These are phyloP conservation scores for Striga hermonthica DNA, from an alignment of 305 asterid genomes.

Conservation along the genomic window DNA sequence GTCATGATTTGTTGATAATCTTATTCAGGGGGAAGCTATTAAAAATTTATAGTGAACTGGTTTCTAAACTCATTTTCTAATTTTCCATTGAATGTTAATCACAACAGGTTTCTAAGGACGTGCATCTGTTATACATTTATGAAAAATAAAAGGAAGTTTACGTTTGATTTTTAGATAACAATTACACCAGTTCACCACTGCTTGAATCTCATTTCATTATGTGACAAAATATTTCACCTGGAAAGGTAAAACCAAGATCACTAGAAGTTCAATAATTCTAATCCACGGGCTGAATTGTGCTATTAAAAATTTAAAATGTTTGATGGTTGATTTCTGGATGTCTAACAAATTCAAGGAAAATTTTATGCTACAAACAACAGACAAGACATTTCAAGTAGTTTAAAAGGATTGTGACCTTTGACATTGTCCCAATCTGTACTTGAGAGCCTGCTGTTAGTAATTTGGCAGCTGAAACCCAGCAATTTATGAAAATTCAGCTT, in stretches of 20 bases:
- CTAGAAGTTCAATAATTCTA: background rate
- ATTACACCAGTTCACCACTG: constrained; percentile 14
- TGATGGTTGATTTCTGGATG: background rate
- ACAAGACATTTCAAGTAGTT: constrained; percentile 17
- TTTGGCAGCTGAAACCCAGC: constrained; percentile 70
- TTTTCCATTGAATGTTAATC: no score
- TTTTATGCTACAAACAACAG: constrained; percentile 20
- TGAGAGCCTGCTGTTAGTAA: constrained; percentile 46
- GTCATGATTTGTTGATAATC: no score
- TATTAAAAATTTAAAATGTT: no score
- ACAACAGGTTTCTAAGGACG: constrained; percentile 6
- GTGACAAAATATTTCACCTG: background rate
- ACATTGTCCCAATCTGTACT: constrained; percentile 48
- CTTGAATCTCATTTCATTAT: background rate
- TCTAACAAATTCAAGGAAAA: background rate
- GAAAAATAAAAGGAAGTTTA: background rate
- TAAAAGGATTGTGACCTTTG: constrained; percentile 47
- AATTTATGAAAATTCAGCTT: constrained; percentile 85
- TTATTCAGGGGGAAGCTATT: no score
- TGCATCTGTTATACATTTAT: background rate
- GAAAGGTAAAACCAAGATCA: background rate
- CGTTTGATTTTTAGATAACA: background rate
- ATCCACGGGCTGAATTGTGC: background rate
- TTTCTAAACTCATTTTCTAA: no score
- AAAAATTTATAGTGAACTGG: no score